Evolutionary conservation across 768 basidiomycete genomes (phyloP), one percentile per base, ranked within the genome.

Genomic region (Roridomyces roridus): DNA sequence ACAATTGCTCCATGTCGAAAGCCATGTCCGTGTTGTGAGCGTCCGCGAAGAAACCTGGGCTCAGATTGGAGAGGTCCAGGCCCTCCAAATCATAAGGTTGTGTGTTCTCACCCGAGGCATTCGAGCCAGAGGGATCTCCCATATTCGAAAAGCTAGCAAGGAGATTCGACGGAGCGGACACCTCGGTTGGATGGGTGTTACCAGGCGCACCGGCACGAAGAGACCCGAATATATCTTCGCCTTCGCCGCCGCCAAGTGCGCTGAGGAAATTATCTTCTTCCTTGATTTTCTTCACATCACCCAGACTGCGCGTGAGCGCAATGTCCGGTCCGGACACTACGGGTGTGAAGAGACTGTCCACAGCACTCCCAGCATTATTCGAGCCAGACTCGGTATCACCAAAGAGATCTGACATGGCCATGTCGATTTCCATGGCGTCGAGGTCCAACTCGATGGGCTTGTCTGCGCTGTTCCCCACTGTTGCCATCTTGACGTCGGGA

Each of bases 391-490:
- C 80, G 15, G 70, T 62, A 46, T 83, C 81, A 7, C 86, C 83
- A 62, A 88, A 89, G 14, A 88, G 70, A 63, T 82, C 80, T 6
- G 74, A 75, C 77, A 81, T 80, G 23, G 79, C 66, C 77, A 86
- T 86, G 66, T 86, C 85, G 47, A 88, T 82, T 60, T 90, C 87
- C 70, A 87, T 85, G 46, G 64, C 62, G 42, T 91, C 89, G 51
- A 92, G 65, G 68, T 92, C 89, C 23, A 92, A 79, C 65, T 91
- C 91, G 53, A 92, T 92, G 18, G 91, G 90, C 68, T 89, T 89
- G 68, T 93, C 91, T 1, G 84, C 88, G 6, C 87, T 88, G 65
- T 74, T 86, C 14, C 91, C 88, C 15, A 80, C 66, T 26, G 66
- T 55, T 37, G 68, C 39, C 43, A 74, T 67, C 49, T 78, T 72